These are phyloP conservation scores for Dacryopinax primogenitus DNA, from an alignment of 768 basidiomycete genomes.

Conservation along the genomic window DNA sequence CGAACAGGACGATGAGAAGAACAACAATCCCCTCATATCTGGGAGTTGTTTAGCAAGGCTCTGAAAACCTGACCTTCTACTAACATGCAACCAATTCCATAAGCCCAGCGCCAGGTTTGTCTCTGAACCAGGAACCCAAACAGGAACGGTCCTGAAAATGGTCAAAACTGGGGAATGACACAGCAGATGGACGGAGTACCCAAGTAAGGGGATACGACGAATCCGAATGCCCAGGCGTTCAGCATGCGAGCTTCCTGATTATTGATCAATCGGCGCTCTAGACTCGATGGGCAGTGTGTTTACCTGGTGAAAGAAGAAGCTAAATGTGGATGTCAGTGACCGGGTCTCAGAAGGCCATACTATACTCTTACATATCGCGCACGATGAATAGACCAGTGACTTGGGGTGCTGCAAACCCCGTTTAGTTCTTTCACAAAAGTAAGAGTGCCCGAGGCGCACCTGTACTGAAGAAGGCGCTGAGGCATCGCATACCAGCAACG, in stretches of 20 bases:
- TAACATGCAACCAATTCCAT: slow-evolving; percentile 46
- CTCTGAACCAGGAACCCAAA: slow-evolving; percentile 56
- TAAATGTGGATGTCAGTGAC: not conserved
- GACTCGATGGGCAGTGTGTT: not conserved
- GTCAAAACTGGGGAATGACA: not conserved
- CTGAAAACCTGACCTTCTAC: not conserved
- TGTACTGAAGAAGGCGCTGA: slow-evolving; percentile 46
- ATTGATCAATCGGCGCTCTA: not conserved
- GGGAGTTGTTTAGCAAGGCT: not conserved
- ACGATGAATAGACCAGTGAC: slow-evolving; percentile 29
- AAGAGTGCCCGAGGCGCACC: not conserved
- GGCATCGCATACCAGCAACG: slow-evolving; percentile 46
- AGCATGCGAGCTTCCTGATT: slow-evolving; percentile 26
- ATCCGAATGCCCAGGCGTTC: slow-evolving; percentile 62
- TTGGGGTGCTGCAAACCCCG: slow-evolving; percentile 35
- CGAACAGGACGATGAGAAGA: slow-evolving; percentile 43
- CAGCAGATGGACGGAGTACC: too few species aligned
- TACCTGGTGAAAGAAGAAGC: slow-evolving; percentile 1
- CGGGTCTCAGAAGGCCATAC: not conserved
- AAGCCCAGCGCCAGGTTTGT: slow-evolving; percentile 42
- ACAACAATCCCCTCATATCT: slow-evolving; percentile 42
- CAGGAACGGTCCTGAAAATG: slow-evolving; percentile 46
- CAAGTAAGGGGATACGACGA: slow-evolving; percentile 43
- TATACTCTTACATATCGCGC: slow-evolving; percentile 20
- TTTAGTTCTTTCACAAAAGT: not conserved